These are phyloP conservation scores for Euptelea pleiosperma DNA, from an alignment of 164 flowering plant genomes.

Conservation along the genomic window DNA sequence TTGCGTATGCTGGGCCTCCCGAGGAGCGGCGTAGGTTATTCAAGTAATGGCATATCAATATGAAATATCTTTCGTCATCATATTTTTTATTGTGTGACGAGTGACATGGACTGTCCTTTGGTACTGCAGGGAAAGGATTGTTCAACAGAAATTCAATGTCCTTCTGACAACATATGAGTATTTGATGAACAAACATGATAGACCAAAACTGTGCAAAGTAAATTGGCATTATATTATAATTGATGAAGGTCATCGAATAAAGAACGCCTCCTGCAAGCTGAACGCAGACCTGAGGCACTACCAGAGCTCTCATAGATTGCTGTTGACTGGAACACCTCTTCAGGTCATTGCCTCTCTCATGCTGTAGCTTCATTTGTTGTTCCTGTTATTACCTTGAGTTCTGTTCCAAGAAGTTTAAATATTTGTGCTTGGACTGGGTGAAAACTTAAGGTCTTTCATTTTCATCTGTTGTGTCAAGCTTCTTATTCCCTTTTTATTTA, in stretches of 20 bases:
- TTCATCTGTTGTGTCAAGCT: neutral
- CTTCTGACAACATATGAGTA: constrained; percentile 96
- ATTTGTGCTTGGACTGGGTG: neutral
- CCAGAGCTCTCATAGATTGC: constrained; percentile 83
- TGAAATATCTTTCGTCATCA: neutral
- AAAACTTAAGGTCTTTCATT: neutral
- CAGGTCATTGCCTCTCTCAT: constrained; percentile 48
- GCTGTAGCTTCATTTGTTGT: constrained; percentile 1
- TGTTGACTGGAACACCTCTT: constrained; percentile 94
- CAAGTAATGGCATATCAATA: constrained; percentile 48
- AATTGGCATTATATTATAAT: constrained; percentile 95
- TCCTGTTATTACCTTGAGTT: neutral
- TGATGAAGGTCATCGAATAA: constrained; percentile 98
- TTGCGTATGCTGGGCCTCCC: constrained; percentile 93
- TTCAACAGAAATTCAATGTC: constrained; percentile 92
- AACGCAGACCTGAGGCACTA: constrained; percentile 94
- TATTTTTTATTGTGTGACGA: neutral
- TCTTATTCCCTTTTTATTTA: neutral
- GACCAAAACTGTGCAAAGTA: constrained; percentile 88
- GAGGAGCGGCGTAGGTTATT: constrained; percentile 88
- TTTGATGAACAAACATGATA: constrained; percentile 96
- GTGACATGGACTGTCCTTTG: constrained; percentile 6
- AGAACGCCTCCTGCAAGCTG: constrained; percentile 97
- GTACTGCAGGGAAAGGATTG: constrained; percentile 77
- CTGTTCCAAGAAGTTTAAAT: neutral